Conservation (phyloP, 495 filamentous ascomycete species). For the Hypoxylon cercidicola region DNA sequence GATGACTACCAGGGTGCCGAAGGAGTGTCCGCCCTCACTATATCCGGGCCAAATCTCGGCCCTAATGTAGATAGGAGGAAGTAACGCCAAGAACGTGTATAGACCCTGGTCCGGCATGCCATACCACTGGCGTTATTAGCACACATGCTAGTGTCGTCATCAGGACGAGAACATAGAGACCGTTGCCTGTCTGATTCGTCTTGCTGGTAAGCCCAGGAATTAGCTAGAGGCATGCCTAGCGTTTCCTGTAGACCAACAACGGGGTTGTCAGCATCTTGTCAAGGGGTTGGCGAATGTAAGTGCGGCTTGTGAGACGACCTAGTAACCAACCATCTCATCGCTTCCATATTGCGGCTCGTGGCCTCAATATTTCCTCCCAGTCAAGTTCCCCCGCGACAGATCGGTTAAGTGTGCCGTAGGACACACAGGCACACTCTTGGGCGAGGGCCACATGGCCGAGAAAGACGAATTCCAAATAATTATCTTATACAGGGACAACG, state of each 20-base stretch:
- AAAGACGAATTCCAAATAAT: conserved; percentile 40
- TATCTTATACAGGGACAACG: conserved; percentile 4
- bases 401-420: conserved; percentile 32
- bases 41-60: conserved; percentile 44
- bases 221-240: conserved; percentile 21
- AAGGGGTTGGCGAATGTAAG: conserved; percentile 5
- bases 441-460: conserved; percentile 12
- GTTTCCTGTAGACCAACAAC: conserved; percentile 15
- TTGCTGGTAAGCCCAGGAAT: conserved; percentile 1
- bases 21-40: conserved; percentile 34
- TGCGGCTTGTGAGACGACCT: conserved; percentile 22
- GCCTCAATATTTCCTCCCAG: conserved; percentile 4
- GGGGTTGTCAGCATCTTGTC: conserved; percentile 8
- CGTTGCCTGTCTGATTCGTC: conserved; percentile 19
- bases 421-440: conserved; percentile 14
- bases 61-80: conserved; percentile 41
- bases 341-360: conserved; percentile 22
- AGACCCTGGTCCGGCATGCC: conserved; percentile 37
- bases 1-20: conserved; percentile 19
- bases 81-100: conserved; percentile 27
- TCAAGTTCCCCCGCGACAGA: conserved; percentile 8
- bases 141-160: conserved; percentile 38
- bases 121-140: conserved; percentile 17
- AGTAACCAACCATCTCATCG: conserved; percentile 24
- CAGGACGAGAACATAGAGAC: conserved; percentile 18